phyloP scores from a whole-genome alignment of 495 filamentous ascomycete species.

The Bacidia rubella region DNA sequence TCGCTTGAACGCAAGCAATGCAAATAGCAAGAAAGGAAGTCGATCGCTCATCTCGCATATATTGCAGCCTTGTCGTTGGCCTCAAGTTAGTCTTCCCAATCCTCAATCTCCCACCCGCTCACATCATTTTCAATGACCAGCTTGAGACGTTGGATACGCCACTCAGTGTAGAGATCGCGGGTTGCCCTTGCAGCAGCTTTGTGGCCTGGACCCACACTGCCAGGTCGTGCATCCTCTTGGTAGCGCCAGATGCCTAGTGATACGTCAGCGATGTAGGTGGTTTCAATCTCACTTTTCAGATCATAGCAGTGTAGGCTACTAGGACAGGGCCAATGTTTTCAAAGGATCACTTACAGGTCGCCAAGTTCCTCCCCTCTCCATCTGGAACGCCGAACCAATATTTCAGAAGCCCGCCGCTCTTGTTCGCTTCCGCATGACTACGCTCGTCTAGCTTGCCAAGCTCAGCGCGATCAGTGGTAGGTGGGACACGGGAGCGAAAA shows the following conservation, averaged over 20 bases:
- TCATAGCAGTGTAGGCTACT: neutral
- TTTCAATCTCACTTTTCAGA: neutral
- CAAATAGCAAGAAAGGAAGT: too few species aligned
- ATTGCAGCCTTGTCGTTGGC: too few species aligned
- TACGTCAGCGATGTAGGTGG: slow-evolving; percentile 4
- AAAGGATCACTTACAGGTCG: slow-evolving; percentile 55
- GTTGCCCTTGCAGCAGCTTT: slow-evolving; percentile 18
- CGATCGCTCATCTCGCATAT: too few species aligned
- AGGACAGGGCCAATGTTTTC: neutral
- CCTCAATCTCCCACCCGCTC: slow-evolving; percentile 9
- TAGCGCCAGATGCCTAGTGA: slow-evolving; percentile 58
- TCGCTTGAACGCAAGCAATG: too few species aligned
- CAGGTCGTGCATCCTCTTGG: slow-evolving; percentile 53
- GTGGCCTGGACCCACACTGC: slow-evolving; percentile 47
- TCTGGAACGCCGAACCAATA: slow-evolving; percentile 73
- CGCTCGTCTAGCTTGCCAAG: slow-evolving; percentile 56
- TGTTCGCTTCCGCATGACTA: slow-evolving; percentile 63
- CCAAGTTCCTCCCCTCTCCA: slow-evolving; percentile 49
- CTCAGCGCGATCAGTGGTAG: slow-evolving; percentile 43
- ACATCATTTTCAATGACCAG: slow-evolving; percentile 13
- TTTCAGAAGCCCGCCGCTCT: slow-evolving; percentile 74
- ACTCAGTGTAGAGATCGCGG: slow-evolving; percentile 16
- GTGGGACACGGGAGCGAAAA: slow-evolving; percentile 58
- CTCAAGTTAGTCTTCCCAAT: slow-evolving; percentile 12
- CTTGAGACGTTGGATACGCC: slow-evolving; percentile 13